A percentile compares a stretch with the other conserved stretches of the same genome.
Conservation (phyloP, 768 basidiomycete species). For the Serendipita vermifera region DNA sequence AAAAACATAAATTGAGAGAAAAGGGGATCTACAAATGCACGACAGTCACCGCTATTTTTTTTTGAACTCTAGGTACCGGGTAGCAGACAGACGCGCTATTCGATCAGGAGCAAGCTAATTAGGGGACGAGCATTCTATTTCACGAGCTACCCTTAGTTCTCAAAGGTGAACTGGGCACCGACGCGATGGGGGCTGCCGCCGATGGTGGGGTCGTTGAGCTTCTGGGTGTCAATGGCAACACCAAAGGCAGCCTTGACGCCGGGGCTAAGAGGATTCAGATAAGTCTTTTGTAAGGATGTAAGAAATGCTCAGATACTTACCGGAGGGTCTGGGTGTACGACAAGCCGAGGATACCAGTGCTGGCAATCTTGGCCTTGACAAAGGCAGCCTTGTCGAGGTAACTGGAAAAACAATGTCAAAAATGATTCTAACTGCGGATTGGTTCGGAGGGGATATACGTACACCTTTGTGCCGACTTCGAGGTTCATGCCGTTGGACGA, state of each 20-base stretch:
- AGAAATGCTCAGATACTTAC: constrained; percentile 19
- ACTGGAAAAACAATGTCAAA: constrained; percentile 24
- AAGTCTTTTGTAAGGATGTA: constrained; percentile 5
- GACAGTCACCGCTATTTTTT: no score
- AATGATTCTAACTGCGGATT: not conserved
- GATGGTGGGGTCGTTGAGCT: constrained; percentile 58
- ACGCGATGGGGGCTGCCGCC: constrained; percentile 37
- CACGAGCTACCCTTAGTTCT: constrained; percentile 1
- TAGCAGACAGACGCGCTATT: no score
- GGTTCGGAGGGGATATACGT: constrained; percentile 25
- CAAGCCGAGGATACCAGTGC: constrained; percentile 77
- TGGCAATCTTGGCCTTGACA: constrained; percentile 99
- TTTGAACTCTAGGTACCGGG: no score
- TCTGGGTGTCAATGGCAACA: constrained; percentile 88
- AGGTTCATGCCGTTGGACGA: constrained; percentile 75
- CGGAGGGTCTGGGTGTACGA: constrained; percentile 83
- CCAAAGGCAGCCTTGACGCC: constrained; percentile 90
- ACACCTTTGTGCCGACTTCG: constrained; percentile 94
- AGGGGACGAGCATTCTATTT: no score
- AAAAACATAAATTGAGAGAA: no score
- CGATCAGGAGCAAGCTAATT: no score
- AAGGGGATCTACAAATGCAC: no score
- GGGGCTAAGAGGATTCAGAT: constrained; percentile 33
- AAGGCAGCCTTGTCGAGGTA: constrained; percentile 82
- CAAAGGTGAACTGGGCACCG: constrained; percentile 1